Evolutionary conservation across 2,329 filamentous ascomycete species (phyloP), one percentile per base, ranked within the genome.

Genomic region (Polytolypa hystricis): DNA sequence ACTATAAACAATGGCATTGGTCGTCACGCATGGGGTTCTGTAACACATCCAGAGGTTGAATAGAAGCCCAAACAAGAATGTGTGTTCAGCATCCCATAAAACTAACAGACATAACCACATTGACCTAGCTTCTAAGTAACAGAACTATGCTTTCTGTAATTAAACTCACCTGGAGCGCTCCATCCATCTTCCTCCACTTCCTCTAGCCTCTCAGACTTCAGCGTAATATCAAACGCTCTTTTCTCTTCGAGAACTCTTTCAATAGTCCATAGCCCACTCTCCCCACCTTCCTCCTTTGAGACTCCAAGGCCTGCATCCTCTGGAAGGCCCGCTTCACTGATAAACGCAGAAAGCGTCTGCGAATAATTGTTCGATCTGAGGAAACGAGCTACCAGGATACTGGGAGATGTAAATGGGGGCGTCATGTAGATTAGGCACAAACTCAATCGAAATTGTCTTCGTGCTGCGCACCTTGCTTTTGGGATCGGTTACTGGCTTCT

Each of bases 201-300:
- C n/a, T 64, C 55, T 1, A 64, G 42, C 48, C 71, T 73, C 48
- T 78, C 74, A 42, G 75, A 76, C 3, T 58, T 61, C 17, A 69
- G 51, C 38, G 61, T 71, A 9, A 72, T 51, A 47, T 79, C 74
- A 45, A 71, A 78, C 0, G 58, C 59, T 47, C 64, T 67, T 56
- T 78, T 79, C 54, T 79, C 74, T 33, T 74, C 65, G 5, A 79
- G 58, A n/a, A 78, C 59, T 30, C 66, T 60, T 47, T 79, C 74
- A 35, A 79, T 66, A 2, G 73, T 75, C 51, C 74, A 58, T 36
- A 65, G 60, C 19, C 60, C 58, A 33, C 58, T 60, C 8, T 49
- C 40, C 7, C 43, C 19, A 8, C 26, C 26, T 6, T 10, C 11
- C 9, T 12, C 12, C 12, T 9, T 20, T 6, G 26, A 14, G 2